Evolutionary conservation across 2,329 filamentous ascomycete genomes (phyloP), one percentile per base, ranked within the genome.

Genomic region (Talaromyces sp.): DNA sequence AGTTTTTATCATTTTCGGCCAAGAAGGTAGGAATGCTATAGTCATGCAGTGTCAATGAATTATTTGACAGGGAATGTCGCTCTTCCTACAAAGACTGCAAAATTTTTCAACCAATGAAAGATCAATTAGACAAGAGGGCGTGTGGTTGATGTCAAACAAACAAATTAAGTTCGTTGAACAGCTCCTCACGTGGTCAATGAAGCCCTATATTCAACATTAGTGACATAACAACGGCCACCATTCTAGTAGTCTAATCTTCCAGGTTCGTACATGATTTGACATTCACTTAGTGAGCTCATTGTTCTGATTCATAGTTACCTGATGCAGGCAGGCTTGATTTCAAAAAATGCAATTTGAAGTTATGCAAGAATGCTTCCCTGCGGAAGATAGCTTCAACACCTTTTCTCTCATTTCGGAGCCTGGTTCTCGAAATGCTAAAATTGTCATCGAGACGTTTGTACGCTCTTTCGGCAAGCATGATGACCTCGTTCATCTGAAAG

Each of bases 1-100:
- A 63, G 62, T 63, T 60, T 48, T 60, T 62, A 48, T 63, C 44
- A 23, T 44, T 63, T 58, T 58, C 9, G 59, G 28, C 16, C 35
- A 23, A 28, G 48, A 39, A 42, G 46, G n/a, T 44, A 46, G 35
- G 33, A 52, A 28, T 52, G 14, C 23, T 42, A 40, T 57, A 57
- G 28, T 55, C n/a, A 55, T 25, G 3, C 25, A 57, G 14, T 42
- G 42, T 54, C 31, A 54, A 35, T 25, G 21, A 28, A 57, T 9
- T 16, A 40, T 33, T 16, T 56, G 5, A 56, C 35, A 39, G 31
- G 40, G 33, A 56, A 39, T 9, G 33, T 40, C 18, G 23, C 23
- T 39, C 18, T 16, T 40, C 1, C 5, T 14, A 5, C 12, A 16
- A n/a, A 25, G 11, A 25, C 39, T 40, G 5, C 11, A 56, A 25